Conservation (phyloP, 2,329 filamentous ascomycete species). For the Pseudogymnoascus sp. region DNA sequence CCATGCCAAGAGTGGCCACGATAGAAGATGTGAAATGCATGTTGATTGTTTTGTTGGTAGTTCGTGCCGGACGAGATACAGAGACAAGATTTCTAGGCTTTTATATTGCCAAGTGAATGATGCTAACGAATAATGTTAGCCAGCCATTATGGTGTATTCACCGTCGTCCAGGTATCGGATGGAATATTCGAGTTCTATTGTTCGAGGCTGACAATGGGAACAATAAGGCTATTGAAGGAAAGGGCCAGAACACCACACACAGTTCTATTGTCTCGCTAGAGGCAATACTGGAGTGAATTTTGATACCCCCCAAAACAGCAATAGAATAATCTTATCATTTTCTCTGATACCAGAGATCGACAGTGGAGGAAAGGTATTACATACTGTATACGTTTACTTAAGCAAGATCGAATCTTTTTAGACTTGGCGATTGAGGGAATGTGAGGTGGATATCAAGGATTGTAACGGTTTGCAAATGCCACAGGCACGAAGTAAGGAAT, state of each 20-base stretch:
- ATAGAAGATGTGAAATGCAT: conserved; percentile 44
- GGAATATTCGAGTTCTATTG: conserved; percentile 4
- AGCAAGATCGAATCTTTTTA: conserved; percentile 1
- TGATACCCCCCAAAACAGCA: neutral
- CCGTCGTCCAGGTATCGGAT: neutral
- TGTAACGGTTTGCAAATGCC: conserved; percentile 5
- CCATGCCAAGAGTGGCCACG: conserved; percentile 46
- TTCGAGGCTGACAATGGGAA: neutral
- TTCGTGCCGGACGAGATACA: conserved; percentile 8
- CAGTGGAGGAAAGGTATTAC: neutral
- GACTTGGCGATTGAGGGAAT: conserved; percentile 8
- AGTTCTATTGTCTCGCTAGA: neutral
- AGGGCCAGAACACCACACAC: neutral
- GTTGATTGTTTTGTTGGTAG: conserved; percentile 18
- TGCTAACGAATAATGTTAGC: conserved; percentile 3
- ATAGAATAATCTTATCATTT: neutral
- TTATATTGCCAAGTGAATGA: conserved; percentile 6
- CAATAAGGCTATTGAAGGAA: neutral
- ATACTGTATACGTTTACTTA: neutral
- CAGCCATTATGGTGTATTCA: neutral
- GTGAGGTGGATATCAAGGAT: conserved; percentile 1
- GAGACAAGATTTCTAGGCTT: conserved; percentile 8
- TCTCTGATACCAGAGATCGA: neutral
- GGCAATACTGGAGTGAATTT: neutral
- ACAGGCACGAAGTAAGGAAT: conserved; percentile 6